These are phyloP conservation scores for Phlebiopsis gigantea DNA, from an alignment of 768 basidiomycete genomes.

Conservation along the genomic window DNA sequence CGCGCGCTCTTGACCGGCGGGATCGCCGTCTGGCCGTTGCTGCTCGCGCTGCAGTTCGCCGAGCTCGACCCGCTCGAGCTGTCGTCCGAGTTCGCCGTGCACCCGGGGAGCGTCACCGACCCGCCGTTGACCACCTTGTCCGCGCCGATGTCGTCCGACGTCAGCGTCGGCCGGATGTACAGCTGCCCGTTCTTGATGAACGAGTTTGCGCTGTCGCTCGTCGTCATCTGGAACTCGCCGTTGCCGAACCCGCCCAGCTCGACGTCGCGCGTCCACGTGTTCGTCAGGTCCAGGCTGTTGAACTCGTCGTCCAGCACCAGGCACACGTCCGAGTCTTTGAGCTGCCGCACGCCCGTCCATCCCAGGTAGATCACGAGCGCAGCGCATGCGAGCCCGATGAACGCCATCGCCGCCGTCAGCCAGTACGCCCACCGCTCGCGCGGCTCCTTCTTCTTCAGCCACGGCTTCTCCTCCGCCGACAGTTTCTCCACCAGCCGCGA, in stretches of 20 bases:
- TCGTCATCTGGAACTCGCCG: conserved; percentile 56
- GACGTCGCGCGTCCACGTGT: conserved; percentile 42
- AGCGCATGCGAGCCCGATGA: conserved; percentile 37
- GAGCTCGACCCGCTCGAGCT: conserved; percentile 15
- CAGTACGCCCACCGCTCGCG: conserved; percentile 42
- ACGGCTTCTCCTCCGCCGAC: conserved; percentile 43
- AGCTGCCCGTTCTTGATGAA: conserved; percentile 45
- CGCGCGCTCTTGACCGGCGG: conserved; percentile 53
- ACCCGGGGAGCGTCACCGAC: conserved; percentile 28
- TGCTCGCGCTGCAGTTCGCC: conserved; percentile 41
- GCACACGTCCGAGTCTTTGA: conserved; percentile 33
- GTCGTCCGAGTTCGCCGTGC: conserved; percentile 15
- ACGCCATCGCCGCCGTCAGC: conserved; percentile 38
- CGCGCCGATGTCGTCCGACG: conserved; percentile 40
- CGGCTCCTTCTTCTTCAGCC: conserved; percentile 38
- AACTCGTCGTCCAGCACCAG: conserved; percentile 49
- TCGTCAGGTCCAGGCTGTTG: conserved; percentile 35
- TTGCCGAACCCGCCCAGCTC: conserved; percentile 51
- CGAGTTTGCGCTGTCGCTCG: conserved; percentile 31
- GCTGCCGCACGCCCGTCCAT: conserved; percentile 33
- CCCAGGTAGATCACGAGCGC: conserved; percentile 43
- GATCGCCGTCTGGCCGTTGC: conserved; percentile 33
- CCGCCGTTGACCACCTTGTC: conserved; percentile 35
- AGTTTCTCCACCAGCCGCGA: conserved; percentile 37
- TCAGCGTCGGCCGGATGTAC: conserved; percentile 57